Evolutionary conservation across 495 filamentous ascomycete species (phyloP).

Genomic region (Parmelia sp.): DNA sequence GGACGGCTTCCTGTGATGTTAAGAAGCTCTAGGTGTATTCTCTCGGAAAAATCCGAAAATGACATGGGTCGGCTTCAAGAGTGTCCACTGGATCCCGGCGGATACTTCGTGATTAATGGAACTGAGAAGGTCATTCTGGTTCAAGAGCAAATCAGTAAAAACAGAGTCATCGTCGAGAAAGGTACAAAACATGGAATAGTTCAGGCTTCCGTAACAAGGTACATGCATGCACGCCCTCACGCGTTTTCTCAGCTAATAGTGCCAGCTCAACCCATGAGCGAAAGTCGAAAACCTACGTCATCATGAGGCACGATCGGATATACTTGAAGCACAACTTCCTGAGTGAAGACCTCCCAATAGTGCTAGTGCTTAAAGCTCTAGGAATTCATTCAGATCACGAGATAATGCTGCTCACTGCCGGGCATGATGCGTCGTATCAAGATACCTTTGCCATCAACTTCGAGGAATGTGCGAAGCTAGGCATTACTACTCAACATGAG

Average conservation of each 20-base stretch:
- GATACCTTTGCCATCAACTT: constrained; percentile 93
- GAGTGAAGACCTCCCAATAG: constrained; percentile 85
- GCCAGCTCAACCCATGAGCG: constrained; percentile 87
- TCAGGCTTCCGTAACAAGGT: constrained; percentile 90
- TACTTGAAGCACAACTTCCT: constrained; percentile 89
- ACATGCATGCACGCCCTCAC: not conserved
- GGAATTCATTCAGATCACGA: constrained; percentile 91
- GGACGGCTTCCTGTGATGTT: constrained; percentile 95
- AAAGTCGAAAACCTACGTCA: constrained; percentile 93
- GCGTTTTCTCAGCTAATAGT: not conserved
- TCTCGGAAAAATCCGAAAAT: constrained; percentile 69
- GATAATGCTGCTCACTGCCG: constrained; percentile 80
- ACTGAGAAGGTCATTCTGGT: constrained; percentile 98
- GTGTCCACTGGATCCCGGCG: constrained; percentile 91
- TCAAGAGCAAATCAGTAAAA: constrained; percentile 97
- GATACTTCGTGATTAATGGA: constrained; percentile 96
- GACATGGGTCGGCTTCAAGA: constrained; percentile 87
- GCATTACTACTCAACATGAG: constrained; percentile 85
- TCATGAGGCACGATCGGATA: constrained; percentile 85
- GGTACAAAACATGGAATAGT: constrained; percentile 84
- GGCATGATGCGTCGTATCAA: constrained; percentile 77
- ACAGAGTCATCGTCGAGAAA: constrained; percentile 92
- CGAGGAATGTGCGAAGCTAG: constrained; percentile 75
- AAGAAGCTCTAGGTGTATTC: constrained; percentile 83
- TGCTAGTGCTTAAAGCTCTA: constrained; percentile 85